Evolutionary conservation across 257 asterid genomes (phyloP), one percentile per base, ranked within the genome.

Genomic region (Nicotiana noctiflora): DNA sequence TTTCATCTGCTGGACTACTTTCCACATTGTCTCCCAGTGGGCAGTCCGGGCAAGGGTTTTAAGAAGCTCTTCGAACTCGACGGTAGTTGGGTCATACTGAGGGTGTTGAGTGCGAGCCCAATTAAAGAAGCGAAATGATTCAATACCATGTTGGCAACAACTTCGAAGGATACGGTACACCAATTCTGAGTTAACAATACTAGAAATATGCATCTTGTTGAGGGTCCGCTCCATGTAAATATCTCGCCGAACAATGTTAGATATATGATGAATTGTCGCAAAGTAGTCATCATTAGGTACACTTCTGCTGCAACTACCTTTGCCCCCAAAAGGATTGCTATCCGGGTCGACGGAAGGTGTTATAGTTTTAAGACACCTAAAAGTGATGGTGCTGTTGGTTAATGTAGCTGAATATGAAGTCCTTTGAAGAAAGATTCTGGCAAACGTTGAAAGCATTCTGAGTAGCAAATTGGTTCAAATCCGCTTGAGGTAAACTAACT

Each of bases 1-100:
- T 85, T 89, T 96, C 98, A 96, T 96, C 84, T 86, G 90, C 62
- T 90, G 90, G 14, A 90, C 97, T 29, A 94, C 93, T 87, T 96
- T 96, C 99, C 99, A 96, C 99, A 96, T 96, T 84, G 99, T 96
- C 57, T 96, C 97, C 99, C 98, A 96, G 53, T 96, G 91, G 29
- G 92, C 84, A 37, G 95, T 89, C 18, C 80, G 84, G 67, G 99
- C 94, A 29, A 96, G 96, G 82, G 90, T 90, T 82, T 85, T 90
- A 75, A 96, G 95, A 60, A 96, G 96, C 89, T 93, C 98, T 72
- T 96, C 97, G 59, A 92, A 93, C 83, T 96, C 98, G 12, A 92
- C 83, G 34, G 99, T 96, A 29, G 97, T 92, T 15, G 99, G 98
- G 51, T 96, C 98, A 56, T 96, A 96, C 77, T 90, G 87, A 17